phyloP scores from a whole-genome alignment of 768 basidiomycete genomes.

The Sutorius australiensis region DNA sequence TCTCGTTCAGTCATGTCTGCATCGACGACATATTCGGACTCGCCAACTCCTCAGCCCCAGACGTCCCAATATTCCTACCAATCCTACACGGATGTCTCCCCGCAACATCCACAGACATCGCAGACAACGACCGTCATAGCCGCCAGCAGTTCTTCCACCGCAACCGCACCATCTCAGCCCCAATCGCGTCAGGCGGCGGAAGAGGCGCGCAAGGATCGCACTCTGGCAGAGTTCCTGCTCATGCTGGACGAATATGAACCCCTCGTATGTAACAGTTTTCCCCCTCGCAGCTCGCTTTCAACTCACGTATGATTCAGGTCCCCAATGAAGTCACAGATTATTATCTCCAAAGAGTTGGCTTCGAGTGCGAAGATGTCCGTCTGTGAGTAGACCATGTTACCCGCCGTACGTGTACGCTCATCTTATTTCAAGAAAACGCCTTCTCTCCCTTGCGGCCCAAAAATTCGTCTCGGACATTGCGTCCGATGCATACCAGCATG shows the following conservation, averaged over 20 bases:
- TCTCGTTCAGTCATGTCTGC: slow-evolving; percentile 29
- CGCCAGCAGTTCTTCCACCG: slow-evolving; percentile 18
- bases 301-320: slow-evolving; percentile 49
- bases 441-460: slow-evolving; percentile 92
- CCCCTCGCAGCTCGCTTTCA: background rate
- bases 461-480: slow-evolving; percentile 98
- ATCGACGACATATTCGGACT: slow-evolving; percentile 28
- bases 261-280: slow-evolving; percentile 51
- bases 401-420: background rate
- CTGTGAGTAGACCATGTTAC: slow-evolving; percentile 50
- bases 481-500: slow-evolving; percentile 95
- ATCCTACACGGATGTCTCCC: slow-evolving; percentile 19
- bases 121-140: slow-evolving; percentile 14
- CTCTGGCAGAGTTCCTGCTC: slow-evolving; percentile 87
- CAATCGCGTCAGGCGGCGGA: slow-evolving; percentile 71
- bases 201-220: slow-evolving; percentile 83
- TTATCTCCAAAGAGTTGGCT: slow-evolving; percentile 93
- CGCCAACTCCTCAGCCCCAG: slow-evolving; percentile 31
- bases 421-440: slow-evolving; percentile 65
- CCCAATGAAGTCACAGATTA: slow-evolving; percentile 98
- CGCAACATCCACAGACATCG: slow-evolving; percentile 19
- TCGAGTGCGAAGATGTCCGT: slow-evolving; percentile 92
- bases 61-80: slow-evolving; percentile 20
- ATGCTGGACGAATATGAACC: slow-evolving; percentile 98
- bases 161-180: slow-evolving; percentile 24